Base-by-base conservation (phyloP, 495 filamentous ascomycete genomes). In the Copromyces sp. region DNA sequence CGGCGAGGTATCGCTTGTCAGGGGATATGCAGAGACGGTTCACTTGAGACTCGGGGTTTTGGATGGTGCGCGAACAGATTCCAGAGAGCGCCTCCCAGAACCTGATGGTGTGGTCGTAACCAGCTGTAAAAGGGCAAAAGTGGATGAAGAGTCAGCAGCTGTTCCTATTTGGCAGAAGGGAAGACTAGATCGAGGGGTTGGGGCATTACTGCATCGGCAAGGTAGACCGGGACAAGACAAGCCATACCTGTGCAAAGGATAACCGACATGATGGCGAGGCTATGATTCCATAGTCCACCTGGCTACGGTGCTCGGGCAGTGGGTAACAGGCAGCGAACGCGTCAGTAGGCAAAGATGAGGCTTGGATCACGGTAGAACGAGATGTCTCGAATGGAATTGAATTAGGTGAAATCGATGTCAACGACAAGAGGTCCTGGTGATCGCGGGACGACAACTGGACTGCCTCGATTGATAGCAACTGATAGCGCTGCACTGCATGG, bases 11-110 rank as follows among this genome's bases (percentile, higher is more conserved):
- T 45, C 94, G 91, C 81, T 99, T 99, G 83, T 99, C 95, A 69
- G 96, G 95, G 7, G 95, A 97, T 75, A 99, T 99, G 81, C 95
- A 98, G 3, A 99, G 92, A 24, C 95, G 92, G 81, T 99, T 99
- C 75, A 99, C 95, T 82, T 99, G 96, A 0, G 95, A 98, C 79
- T 98, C 95, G 4, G 95, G 92, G 78, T 98, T 94, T 77, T 98
- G 96, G 74, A 99, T 98, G 16, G 94, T 98, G 68, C 95, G 93
- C 5, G 94, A 97, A 83, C 95, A 99, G 72, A 99, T 98, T 37
- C 95, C 95, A 6, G 94, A 97, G 68, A 99, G 88, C 4, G 95
- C 95, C 81, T 99, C 95, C 95, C 95, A 99, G 85, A 99, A 99
- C 70, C 95, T 90, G 77, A 99, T 99, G 45, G 95, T 98, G 84